Evolutionary conservation across 352 stramenopile species (phyloP).

Genomic region (Pythium dissimile): DNA sequence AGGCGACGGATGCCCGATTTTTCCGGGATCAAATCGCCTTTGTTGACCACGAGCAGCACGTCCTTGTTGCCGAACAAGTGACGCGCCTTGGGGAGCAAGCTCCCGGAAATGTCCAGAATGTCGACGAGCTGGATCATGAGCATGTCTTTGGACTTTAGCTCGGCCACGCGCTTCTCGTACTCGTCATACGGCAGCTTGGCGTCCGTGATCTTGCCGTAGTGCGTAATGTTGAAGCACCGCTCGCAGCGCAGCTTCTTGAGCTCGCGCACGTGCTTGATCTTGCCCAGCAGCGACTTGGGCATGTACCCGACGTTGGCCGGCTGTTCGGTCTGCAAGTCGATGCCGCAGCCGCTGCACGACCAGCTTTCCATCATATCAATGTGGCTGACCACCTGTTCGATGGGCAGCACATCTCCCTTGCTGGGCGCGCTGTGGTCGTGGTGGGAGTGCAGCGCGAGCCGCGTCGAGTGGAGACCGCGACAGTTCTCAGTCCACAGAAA

Average conservation of each 20-base stretch:
- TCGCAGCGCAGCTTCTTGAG: conserved; percentile 81
- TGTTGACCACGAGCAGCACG: conserved; percentile 90
- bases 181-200: conserved; percentile 80
- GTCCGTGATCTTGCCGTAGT: conserved; percentile 86
- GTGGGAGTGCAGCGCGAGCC: not conserved
- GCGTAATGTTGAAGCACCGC: conserved; percentile 84
- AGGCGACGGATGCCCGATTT: conserved; percentile 81
- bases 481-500: conserved; percentile 9
- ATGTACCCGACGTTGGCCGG: conserved; percentile 63
- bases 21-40: conserved; percentile 85
- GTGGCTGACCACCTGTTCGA: conserved; percentile 67
- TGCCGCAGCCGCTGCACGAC: conserved; percentile 79
- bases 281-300: conserved; percentile 56
- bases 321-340: conserved; percentile 72
- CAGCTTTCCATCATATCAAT: conserved; percentile 83
- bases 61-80: conserved; percentile 89
- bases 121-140: conserved; percentile 91
- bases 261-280: conserved; percentile 60
- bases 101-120: conserved; percentile 90
- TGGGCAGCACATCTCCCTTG: conserved; percentile 21
- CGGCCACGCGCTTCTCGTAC: conserved; percentile 87
- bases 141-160: conserved; percentile 82
- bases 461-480: conserved; percentile 9
- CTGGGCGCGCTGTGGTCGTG: conserved; percentile 13
- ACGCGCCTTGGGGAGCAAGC: conserved; percentile 79